Base-by-base conservation (phyloP, 2,329 filamentous ascomycete species). In the Monosporascus sp. region DNA sequence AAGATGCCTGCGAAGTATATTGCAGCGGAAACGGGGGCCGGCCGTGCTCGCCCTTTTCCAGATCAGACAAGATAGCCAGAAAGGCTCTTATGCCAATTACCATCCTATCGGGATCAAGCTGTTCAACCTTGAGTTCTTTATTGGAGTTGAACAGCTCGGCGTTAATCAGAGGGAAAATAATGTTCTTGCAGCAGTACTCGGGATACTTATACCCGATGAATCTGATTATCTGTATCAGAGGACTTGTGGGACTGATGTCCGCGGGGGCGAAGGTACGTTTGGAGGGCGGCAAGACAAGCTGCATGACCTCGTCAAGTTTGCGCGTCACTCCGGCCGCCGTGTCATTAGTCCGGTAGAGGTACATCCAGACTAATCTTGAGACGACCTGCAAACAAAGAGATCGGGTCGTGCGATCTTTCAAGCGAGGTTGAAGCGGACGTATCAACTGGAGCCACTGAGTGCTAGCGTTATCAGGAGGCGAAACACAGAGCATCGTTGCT, bases 61-160 rank as follows among this genome's bases (percentile, higher is more conserved):
- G 76, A 68, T 99, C 94, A 0, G 88, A 82, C 83, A 99, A 93
- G 60, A 97, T 90, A 35, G 88, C 89, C 27, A 99, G 78, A 67
- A 97, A 99, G 3, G 94, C 89, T 57, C 91, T 84, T 57, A 99
- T 99, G 3, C 92, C 94, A 61, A 99, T 89, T n/a, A 97, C 93
- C 73, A 97, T 96, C 63, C 90, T 88, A 66, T 99, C 95, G 0
- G 95, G 94, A 57, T 99, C 94, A 56, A 99, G 80, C 65, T 95
- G 90, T 65, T 97, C 94, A 27, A 97, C 88, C 65, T 84, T 91
- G 43, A 94, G 74, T 45, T 96, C 89, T 63, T 86, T 80, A 58
- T 89, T 76, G 18, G 85, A 83, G 27, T 82, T 78, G 66, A 97
- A 94, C n/a, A 91, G 76, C 50, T 97, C 93, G 1, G 91, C 90